Percentiles rank a stretch among this genome's conserved stretches.
Conservation (phyloP, 1,284 basidiomycete species). For the Irpex lacteus region DNA sequence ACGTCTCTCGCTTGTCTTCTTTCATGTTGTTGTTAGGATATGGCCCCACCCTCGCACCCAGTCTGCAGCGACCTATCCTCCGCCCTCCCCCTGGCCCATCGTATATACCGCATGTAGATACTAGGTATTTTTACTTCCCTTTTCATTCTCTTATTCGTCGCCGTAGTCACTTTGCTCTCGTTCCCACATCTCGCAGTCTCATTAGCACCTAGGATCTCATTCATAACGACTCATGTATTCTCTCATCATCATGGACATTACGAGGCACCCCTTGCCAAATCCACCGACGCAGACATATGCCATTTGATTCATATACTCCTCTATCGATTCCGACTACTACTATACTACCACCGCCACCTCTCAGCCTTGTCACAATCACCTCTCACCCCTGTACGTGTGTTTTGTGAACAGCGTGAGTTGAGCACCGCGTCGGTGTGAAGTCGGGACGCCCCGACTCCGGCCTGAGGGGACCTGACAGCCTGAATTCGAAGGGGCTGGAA, state of each 20-base stretch:
- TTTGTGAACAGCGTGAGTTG: background rate
- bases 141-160: background rate
- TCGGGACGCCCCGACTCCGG: background rate
- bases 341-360: background rate
- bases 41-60: background rate
- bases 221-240: background rate
- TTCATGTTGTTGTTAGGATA: background rate
- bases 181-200: background rate
- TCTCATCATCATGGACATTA: background rate
- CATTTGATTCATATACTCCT: background rate
- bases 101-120: conserved; percentile 2
- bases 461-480: background rate
- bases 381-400: background rate
- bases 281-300: background rate
- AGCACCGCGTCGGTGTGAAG: background rate
- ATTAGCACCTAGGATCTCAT: background rate
- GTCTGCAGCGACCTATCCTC: background rate
- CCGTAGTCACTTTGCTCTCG: conserved; percentile 1
- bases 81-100: background rate
- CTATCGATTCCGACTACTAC: background rate
- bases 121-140: background rate
- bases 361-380: background rate
- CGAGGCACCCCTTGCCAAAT: background rate
- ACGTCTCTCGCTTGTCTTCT: background rate
- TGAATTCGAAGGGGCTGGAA: background rate